phyloP scores from a whole-genome alignment of 768 basidiomycete genomes.

The Mrakia blollopis region DNA sequence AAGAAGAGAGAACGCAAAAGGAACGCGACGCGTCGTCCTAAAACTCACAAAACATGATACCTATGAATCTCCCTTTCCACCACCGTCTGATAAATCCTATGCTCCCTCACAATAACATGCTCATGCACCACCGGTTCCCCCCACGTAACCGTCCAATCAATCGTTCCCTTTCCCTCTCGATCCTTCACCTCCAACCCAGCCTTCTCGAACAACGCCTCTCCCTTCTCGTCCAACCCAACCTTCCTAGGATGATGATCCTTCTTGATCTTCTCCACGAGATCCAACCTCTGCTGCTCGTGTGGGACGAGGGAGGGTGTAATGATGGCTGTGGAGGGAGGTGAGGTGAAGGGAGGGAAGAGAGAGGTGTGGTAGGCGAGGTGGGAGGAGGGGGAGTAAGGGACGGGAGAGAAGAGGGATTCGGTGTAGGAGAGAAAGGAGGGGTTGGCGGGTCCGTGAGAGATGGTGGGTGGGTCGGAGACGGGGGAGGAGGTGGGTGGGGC shows the following conservation, averaged over 20 bases:
- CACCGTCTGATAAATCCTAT: conserved; percentile 8
- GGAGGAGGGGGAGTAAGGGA: not conserved
- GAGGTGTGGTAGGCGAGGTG: conserved; percentile 20
- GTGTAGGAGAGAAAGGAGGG: conserved; percentile 8
- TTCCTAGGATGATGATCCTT: conserved; percentile 18
- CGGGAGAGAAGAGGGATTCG: not conserved
- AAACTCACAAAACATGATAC: conserved; percentile 24
- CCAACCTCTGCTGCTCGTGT: conserved; percentile 6
- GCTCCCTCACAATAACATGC: not conserved
- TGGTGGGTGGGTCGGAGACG: not conserved
- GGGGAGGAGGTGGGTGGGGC: not conserved
- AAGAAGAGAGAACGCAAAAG: too few relatives aligned
- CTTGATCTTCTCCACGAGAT: conserved; percentile 3
- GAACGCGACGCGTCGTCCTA: not conserved
- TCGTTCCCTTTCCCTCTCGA: conserved; percentile 13
- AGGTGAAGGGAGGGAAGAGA: not conserved
- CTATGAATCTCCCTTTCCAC: conserved; percentile 15
- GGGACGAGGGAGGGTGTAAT: not conserved
- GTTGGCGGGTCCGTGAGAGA: not conserved
- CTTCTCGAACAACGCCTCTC: conserved; percentile 1
- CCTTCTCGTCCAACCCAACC: not conserved
- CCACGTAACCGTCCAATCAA: conserved; percentile 18
- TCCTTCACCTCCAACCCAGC: conserved; percentile 15
- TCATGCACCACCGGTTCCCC: conserved; percentile 18
- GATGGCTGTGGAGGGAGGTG: not conserved